phyloP scores from a whole-genome alignment of 768 basidiomycete genomes.

The Rhizopogon sp. region DNA sequence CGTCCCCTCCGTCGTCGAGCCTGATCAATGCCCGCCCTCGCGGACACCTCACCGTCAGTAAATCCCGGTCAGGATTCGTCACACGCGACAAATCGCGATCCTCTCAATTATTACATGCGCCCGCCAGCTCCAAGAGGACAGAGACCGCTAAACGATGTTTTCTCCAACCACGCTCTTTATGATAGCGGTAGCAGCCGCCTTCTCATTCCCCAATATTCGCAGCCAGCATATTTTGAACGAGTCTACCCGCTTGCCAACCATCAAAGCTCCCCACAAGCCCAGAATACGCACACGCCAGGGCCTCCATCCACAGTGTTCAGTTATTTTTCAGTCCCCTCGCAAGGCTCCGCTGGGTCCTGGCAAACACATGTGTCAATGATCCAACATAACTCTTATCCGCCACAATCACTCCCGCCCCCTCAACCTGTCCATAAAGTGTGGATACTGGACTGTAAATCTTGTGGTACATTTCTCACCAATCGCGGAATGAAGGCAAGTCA shows the following conservation, averaged over 20 bases:
- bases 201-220: constrained; percentile 6
- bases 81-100: constrained; percentile 4
- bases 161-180: constrained; percentile 21
- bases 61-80: constrained; percentile 3
- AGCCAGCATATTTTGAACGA: constrained; percentile 13
- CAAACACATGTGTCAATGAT: constrained; percentile 30
- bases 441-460: constrained; percentile 74
- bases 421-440: constrained; percentile 67
- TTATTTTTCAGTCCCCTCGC: constrained; percentile 19
- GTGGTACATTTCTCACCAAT: constrained; percentile 73
- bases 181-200: constrained; percentile 8
- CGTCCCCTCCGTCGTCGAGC: not conserved
- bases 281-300: constrained; percentile 1
- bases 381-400: constrained; percentile 37
- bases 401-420: constrained; percentile 34
- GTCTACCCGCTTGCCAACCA: constrained; percentile 3
- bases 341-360: constrained; percentile 19
- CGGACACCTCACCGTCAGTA: not conserved
- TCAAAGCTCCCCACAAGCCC: constrained; percentile 8
- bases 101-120: constrained; percentile 19
- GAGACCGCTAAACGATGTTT: constrained; percentile 11
- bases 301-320: constrained; percentile 18
- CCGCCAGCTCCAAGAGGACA: constrained; percentile 11
- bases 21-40: constrained; percentile 25
- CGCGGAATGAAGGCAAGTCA: constrained; percentile 74